These are phyloP conservation scores for Solanum pimpinellifolium DNA, from an alignment of 257 asterid genomes.

Conservation along the genomic window DNA sequence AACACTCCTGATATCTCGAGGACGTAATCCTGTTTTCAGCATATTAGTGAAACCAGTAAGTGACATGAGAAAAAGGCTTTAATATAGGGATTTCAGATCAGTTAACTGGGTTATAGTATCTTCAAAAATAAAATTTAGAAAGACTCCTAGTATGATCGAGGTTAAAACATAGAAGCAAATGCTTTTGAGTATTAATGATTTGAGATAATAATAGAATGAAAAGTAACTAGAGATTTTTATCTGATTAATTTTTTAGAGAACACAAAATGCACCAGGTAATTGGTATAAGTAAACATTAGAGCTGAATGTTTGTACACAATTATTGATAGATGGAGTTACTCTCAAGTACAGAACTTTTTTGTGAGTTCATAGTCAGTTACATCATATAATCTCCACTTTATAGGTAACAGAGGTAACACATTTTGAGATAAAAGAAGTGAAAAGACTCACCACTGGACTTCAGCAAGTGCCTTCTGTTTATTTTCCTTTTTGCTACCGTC, in stretches of 20 bases:
- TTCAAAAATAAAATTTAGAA: neutral
- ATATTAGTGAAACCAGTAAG: neutral
- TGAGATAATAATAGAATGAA: neutral
- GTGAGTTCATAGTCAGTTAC: neutral
- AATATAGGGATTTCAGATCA: neutral
- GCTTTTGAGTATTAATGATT: neutral
- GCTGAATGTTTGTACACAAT: neutral
- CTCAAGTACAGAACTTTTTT: neutral
- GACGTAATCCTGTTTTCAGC: constrained; percentile 63
- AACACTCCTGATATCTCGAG: constrained; percentile 94
- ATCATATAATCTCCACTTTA: neutral
- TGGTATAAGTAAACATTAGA: neutral
- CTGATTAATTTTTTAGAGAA: neutral
- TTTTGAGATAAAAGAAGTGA: neutral
- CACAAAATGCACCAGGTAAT: neutral
- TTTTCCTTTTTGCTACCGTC: constrained; percentile 74
- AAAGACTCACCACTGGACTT: constrained; percentile 77
- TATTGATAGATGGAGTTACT: neutral
- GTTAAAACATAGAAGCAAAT: neutral
- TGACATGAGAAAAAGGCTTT: neutral
- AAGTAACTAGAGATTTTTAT: neutral
- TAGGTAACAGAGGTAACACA: neutral
- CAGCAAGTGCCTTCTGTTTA: constrained; percentile 67
- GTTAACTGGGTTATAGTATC: neutral
- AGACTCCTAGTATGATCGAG: neutral